Conservation (phyloP, 495 filamentous ascomycete species). For the Stereocaulon alpinum region DNA sequence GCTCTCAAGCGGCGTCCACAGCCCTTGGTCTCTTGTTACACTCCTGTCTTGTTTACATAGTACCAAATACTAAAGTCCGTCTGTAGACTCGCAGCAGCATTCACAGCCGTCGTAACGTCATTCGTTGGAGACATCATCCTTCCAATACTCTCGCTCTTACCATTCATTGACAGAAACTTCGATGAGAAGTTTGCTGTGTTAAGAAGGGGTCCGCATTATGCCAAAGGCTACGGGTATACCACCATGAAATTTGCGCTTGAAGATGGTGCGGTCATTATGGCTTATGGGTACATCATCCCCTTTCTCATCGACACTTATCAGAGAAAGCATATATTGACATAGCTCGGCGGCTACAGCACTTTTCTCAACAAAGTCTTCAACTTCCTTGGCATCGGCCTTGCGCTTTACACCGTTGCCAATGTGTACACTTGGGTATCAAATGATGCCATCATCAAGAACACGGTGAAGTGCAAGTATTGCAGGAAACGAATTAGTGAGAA, state of each 20-base stretch:
- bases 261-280: conserved; percentile 62
- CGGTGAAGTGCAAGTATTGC: conserved; percentile 62
- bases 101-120: conserved; percentile 61
- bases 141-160: conserved; percentile 56
- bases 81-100: conserved; percentile 53
- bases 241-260: conserved; percentile 55
- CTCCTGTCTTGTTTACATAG: too few relatives aligned
- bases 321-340: neutral
- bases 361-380: conserved; percentile 59
- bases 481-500: conserved; percentile 54
- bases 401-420: conserved; percentile 54
- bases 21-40: neutral
- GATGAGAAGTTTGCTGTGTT: conserved; percentile 67
- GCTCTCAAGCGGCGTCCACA: too few relatives aligned
- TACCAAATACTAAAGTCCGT: neutral
- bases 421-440: conserved; percentile 51
- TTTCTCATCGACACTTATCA: too few relatives aligned
- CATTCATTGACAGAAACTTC: conserved; percentile 60
- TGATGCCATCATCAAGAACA: conserved; percentile 61
- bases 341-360: conserved; percentile 28
- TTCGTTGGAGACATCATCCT: conserved; percentile 63
- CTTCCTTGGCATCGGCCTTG: conserved; percentile 55
- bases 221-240: conserved; percentile 46
- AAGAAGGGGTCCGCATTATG: conserved; percentile 42
- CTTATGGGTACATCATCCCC: conserved; percentile 47